Conservation (phyloP, 1,284 basidiomycete genomes). For the Butyriboletus appendiculatus region DNA sequence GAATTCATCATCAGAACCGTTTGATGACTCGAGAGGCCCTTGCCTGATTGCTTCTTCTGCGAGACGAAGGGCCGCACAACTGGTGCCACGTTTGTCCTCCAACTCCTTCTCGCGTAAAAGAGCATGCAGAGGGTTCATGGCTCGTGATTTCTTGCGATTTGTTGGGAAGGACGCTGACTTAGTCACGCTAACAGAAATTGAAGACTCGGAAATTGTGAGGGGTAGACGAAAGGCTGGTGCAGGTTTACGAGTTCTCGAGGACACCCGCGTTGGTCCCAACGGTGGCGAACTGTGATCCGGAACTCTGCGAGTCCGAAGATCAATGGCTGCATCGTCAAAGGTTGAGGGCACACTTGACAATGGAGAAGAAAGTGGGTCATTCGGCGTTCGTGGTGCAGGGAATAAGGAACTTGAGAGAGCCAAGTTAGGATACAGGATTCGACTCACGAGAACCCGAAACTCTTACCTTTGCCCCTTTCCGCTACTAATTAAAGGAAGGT, state of each 20-base stretch:
- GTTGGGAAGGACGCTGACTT: neutral
- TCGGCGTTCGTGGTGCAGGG: neutral
- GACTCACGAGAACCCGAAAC: neutral
- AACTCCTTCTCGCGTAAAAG: slow-evolving; percentile 54
- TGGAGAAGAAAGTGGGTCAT: slow-evolving; percentile 23
- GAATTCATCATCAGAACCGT: slow-evolving; percentile 42
- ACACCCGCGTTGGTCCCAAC: slow-evolving; percentile 7
- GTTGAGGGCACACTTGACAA: slow-evolving; percentile 27
- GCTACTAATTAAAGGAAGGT: slow-evolving; percentile 19
- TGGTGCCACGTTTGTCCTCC: slow-evolving; percentile 46
- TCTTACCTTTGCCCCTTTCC: slow-evolving; percentile 24
- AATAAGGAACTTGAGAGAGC: slow-evolving; percentile 5
- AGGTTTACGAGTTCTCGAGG: slow-evolving; percentile 20
- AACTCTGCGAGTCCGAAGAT: neutral
- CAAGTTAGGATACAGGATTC: neutral
- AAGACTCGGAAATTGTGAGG: slow-evolving; percentile 6
- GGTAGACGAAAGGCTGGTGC: slow-evolving; percentile 13
- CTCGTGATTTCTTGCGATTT: slow-evolving; percentile 30
- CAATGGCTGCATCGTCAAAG: neutral
- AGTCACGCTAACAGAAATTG: neutral
- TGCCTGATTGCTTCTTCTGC: slow-evolving; percentile 44
- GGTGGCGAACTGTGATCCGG: slow-evolving; percentile 1
- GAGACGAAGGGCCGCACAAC: slow-evolving; percentile 41
- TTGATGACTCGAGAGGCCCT: slow-evolving; percentile 31
- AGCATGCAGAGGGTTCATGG: slow-evolving; percentile 50